phyloP scores from a whole-genome alignment of 495 filamentous ascomycete genomes.

The Trichocladium uniseriatum region DNA sequence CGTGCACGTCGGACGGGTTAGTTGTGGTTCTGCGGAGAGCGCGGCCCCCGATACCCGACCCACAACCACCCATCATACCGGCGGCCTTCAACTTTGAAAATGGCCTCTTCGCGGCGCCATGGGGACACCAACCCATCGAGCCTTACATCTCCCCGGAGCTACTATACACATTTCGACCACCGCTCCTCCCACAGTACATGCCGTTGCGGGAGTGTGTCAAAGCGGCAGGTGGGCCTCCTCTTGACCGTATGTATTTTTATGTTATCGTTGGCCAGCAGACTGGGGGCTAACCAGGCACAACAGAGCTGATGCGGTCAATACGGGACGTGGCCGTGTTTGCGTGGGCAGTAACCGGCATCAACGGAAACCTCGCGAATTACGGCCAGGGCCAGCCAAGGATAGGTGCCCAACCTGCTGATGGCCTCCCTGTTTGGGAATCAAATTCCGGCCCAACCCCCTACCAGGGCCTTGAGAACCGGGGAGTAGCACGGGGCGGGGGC shows the following conservation, averaged over 20 bases:
- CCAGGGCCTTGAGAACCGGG: neutral
- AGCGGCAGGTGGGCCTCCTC: conserved; percentile 41
- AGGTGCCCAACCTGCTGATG: conserved; percentile 48
- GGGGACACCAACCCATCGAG: conserved; percentile 54
- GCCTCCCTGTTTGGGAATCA: conserved; percentile 48
- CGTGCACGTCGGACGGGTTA: conserved; percentile 81
- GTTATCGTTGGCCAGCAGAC: neutral
- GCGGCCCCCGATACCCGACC: conserved; percentile 55
- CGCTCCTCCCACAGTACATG: conserved; percentile 36
- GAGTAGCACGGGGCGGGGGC: no score
- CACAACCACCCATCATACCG: conserved; percentile 37
- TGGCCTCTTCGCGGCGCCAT: conserved; percentile 70
- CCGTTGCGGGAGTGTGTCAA: conserved; percentile 36
- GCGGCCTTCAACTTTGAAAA: conserved; percentile 46
- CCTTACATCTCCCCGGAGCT: conserved; percentile 35
- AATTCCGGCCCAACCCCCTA: conserved; percentile 14
- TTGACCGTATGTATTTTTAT: conserved; percentile 30
- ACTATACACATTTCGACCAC: conserved; percentile 35
- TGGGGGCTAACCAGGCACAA: neutral
- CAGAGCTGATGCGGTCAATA: conserved; percentile 66
- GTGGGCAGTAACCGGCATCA: conserved; percentile 74
- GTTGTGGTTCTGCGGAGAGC: conserved; percentile 76
- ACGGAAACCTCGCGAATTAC: conserved; percentile 60
- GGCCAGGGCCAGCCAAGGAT: conserved; percentile 51
- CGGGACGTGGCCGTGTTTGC: conserved; percentile 78